Evolutionary conservation across 352 stramenopile genomes (phyloP), one percentile per base, ranked within the genome.

Genomic region (Plasmopara muralis): DNA sequence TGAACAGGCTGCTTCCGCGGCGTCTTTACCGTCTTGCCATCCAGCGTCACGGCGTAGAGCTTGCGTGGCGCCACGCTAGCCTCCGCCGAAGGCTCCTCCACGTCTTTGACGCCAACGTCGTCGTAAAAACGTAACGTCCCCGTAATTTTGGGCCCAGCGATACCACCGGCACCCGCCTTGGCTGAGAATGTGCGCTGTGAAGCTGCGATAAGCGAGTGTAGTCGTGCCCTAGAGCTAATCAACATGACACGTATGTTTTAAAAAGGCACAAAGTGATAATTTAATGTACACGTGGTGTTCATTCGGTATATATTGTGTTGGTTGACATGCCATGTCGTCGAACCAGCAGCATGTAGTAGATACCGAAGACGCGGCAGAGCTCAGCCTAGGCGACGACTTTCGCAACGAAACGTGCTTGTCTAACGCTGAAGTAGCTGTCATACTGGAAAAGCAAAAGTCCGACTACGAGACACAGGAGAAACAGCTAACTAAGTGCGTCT

Each of bases 401-500:
- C 77, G 87, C 57, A 72, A 89, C 51, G 84, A 93, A 64, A 93
- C 82, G 47, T 95, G 85, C 59, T 70, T 95, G 48, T 93, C 84
- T 4, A 95, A 95, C 48, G 85, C 85, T 30, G 84, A 95, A 56
- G 85, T 95, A 14, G 85, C 85, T 1, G 85, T 95, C 13, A 93
- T 95, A 50, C 68, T 95, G 33, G 83, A 95, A 62, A 93, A 95
- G 76, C 84, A 93, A 40, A 93, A 93, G 63, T 77, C 72, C 31
- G 81, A 95, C 64, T 95, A 94, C 68, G 85, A 95, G 68, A 91
- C 83, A 64, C 83, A 94, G 60, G 84, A 94, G 69, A 94, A 94
- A 64, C 80, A 89, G 68, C 73, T 94, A 51, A 94, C 84, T 15
- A 80, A 72, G 76, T 92, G 39, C 54, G 73, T 58, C 25, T 12